Evolutionary conservation across 768 basidiomycete species (phyloP), one percentile per base, ranked within the genome.

Genomic region (Naganishia randhawae): DNA sequence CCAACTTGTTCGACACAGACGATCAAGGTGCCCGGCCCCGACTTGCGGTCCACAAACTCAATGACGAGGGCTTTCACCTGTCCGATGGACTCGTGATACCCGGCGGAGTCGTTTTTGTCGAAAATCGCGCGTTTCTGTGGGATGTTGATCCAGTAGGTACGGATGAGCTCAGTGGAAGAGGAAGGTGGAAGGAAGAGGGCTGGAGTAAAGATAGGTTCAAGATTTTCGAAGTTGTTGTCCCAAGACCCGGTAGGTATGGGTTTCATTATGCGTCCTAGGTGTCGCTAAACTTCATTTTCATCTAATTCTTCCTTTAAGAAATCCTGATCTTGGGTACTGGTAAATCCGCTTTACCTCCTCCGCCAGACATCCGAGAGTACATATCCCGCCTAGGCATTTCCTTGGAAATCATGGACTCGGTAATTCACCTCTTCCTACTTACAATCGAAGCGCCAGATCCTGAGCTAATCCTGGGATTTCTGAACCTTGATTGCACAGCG

Each of bases 321-420:
- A 91, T 99, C 42, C 80, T 98, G 33, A 78, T 98, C 1, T 82
- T 99, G 16, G 95, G 95, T 0, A 96, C 95, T 0, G 95, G 95
- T 0, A 84, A 83, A 71, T 84, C 83, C 7, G 84, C 88, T 25
- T 80, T 86, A 5, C 87, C 88, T 62, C 86, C 89, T 0, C 93
- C 94, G 9, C 83, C 85, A 1, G 78, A 79, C 33, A 75, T 97
- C 16, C 83, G 88, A 37, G 82, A 85, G 50, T 85, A 90, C 78
- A 75, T 97, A 42, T 89, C 83, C 69, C 81, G 84, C 50, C 77
- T 91, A 51, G 95, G 94, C 17, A 89, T 96, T 62, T 91, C 91
- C 74, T 81, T 92, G 55, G 94, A 98, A 73, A 84, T 91, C 22
- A 91, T 94, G 86, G 89, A 90, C 77, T 90, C 90, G 48, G 91